Conservation (phyloP, 139 green algal species). For the Picocystis salinarum region DNA sequence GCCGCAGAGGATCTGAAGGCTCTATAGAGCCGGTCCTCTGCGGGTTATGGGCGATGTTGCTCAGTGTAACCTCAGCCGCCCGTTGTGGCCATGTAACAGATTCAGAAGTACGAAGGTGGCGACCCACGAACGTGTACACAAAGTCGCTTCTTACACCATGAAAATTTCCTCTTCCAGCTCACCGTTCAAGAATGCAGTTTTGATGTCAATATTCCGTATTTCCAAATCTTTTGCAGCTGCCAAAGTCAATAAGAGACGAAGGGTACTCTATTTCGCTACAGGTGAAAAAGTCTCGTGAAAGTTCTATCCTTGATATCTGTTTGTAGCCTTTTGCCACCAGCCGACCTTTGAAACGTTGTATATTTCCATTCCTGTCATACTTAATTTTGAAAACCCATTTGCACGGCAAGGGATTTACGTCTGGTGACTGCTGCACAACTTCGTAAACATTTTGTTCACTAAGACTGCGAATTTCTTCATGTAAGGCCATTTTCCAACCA, state of each 20-base stretch:
- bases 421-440: slow-evolving; percentile 1
- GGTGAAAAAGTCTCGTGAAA: slow-evolving; percentile 30
- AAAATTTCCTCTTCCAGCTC: slow-evolving; percentile 19
- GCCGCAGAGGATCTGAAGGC: no score
- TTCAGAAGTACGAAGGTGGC: no score
- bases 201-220: slow-evolving; percentile 27
- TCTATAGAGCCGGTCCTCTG: no score
- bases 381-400: slow-evolving; percentile 8
- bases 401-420: background rate
- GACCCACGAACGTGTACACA: no score
- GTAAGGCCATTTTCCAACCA: slow-evolving; percentile 18
- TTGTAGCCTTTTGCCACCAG: slow-evolving; percentile 28
- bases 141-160: slow-evolving; percentile 14
- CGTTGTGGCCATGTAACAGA: no score
- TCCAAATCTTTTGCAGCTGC: slow-evolving; percentile 14
- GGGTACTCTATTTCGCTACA: slow-evolving; percentile 5
- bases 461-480: slow-evolving; percentile 23
- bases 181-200: slow-evolving; percentile 36
- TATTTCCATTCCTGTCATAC: slow-evolving; percentile 7
- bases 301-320: slow-evolving; percentile 20
- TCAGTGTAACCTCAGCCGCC: no score
- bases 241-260: slow-evolving; percentile 14
- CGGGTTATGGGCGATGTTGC: background rate
- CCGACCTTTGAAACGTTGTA: slow-evolving; percentile 23
- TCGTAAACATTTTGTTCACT: slow-evolving; percentile 25